Conservation (phyloP, 495 filamentous ascomycete species). For the Terfezia claveryi region DNA sequence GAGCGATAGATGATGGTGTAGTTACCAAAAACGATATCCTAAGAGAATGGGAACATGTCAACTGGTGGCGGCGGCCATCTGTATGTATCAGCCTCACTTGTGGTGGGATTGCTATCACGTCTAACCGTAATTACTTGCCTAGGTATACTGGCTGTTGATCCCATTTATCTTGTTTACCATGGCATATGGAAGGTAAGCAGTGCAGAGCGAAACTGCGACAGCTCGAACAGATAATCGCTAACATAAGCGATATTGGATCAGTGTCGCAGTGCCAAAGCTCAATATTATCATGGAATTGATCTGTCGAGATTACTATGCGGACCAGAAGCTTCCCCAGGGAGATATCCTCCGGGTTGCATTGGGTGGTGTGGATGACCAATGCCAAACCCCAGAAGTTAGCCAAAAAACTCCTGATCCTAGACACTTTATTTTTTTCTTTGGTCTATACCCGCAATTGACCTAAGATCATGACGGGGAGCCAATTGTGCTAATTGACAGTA, state of each 20-base stretch:
- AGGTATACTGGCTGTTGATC: slow-evolving; percentile 71
- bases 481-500: slow-evolving; percentile 19
- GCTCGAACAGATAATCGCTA: not conserved
- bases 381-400: slow-evolving; percentile 25
- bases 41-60: slow-evolving; percentile 36
- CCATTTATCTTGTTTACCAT: slow-evolving; percentile 57
- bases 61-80: slow-evolving; percentile 52
- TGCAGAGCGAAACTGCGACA: slow-evolving; percentile 39
- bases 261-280: slow-evolving; percentile 9
- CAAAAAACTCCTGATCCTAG: not conserved
- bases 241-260: not conserved
- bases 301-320: slow-evolving; percentile 54
- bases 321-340: slow-evolving; percentile 21
- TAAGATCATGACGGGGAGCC: not conserved
- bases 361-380: slow-evolving; percentile 23
- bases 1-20: no score
- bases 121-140: slow-evolving; percentile 2
- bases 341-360: no score
- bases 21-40: no score
- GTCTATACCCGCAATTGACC: not conserved
- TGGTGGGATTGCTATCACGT: not conserved
- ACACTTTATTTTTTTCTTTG: not conserved
- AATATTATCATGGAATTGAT: slow-evolving; percentile 48
- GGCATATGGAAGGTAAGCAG: slow-evolving; percentile 51
- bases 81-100: slow-evolving; percentile 25